Base-by-base conservation (phyloP, 1,284 basidiomycete species). In the Prillingera fragicola region DNA sequence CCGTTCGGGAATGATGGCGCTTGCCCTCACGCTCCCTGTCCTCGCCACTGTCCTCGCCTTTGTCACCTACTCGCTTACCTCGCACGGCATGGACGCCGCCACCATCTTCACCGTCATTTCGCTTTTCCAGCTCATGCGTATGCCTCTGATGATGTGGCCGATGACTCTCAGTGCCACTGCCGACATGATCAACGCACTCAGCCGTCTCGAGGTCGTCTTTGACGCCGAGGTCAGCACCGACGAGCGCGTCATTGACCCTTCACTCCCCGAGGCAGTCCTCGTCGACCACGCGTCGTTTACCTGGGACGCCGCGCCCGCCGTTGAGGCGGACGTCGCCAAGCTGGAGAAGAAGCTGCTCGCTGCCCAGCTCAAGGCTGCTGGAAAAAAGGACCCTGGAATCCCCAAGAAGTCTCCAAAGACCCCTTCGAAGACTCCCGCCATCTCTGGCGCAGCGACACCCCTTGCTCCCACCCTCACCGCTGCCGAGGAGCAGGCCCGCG, bases 21-120 rank as follows among this genome's bases (percentile, higher is more conserved):
- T 77, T 31, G 71, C 73, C 19, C 65, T 71, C 59, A 63, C 68
- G 3, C 47, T 90, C 51, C 89, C 90, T 0, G 78, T 82, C 3
- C 71, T 96, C 19, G 87, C 87, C 0, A 82, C 87, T 9, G 86
- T 96, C 15, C 60, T 95, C 23, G 80, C 88, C 0, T 94, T 96
- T 61, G 76, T 92, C 45, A 83, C 84, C 1, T 94, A 92, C 68
- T 80, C 81, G 2, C 70, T 79, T 10, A 77, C 80, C 0, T 81
- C 83, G 1, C 83, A 90, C 62, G 51, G 71, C 0, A 76, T 90
- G 39, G 72, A 84, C 43, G 59, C 73, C 2, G 68, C 69, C 8
- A 69, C 65, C 33, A 80, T 92, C 55, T 94, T 94, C 67, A 77
- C 89, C 24, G 85, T 85, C 13, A 73, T 95, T 34, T 81, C 84